phyloP scores from a whole-genome alignment of 2,329 filamentous ascomycete genomes.

The Aspergillus fructus region DNA sequence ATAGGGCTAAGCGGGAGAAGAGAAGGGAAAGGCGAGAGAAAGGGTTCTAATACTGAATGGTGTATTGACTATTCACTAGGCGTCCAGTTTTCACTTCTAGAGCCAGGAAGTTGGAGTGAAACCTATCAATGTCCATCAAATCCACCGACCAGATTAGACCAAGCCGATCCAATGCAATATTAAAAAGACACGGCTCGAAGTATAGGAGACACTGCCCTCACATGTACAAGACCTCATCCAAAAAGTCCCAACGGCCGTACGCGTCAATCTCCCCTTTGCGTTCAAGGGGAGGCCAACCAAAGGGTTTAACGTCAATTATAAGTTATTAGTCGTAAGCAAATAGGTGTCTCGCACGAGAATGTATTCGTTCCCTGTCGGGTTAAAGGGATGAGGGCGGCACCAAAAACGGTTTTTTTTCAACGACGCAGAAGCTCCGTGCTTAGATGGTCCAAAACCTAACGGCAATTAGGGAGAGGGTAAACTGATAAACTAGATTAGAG shows the following conservation, averaged over 20 bases:
- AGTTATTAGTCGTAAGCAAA: slow-evolving; percentile 11
- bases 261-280: background rate
- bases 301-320: slow-evolving; percentile 11
- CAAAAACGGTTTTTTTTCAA: background rate
- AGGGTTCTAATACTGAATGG: background rate
- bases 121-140: background rate
- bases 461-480: background rate
- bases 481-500: background rate
- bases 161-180: slow-evolving; percentile 2
- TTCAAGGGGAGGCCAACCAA: background rate
- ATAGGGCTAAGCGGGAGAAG: no score
- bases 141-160: background rate
- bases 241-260: background rate
- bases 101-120: background rate
- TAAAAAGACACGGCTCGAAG: slow-evolving; percentile 1
- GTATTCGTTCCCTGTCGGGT: background rate
- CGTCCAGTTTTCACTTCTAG: background rate
- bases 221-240: slow-evolving; percentile 11
- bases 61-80: background rate
- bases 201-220: slow-evolving; percentile 2
- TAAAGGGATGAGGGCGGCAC: background rate
- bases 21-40: no score
- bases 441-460: slow-evolving; percentile 7
- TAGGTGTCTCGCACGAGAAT: slow-evolving; percentile 8
- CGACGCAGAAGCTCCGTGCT: slow-evolving; percentile 9